Percentiles rank a stretch among this genome's conserved stretches.
These are phyloP conservation scores for Perkinsus marinus DNA, from an alignment of 169 alveolate species.

Conservation along the genomic window DNA sequence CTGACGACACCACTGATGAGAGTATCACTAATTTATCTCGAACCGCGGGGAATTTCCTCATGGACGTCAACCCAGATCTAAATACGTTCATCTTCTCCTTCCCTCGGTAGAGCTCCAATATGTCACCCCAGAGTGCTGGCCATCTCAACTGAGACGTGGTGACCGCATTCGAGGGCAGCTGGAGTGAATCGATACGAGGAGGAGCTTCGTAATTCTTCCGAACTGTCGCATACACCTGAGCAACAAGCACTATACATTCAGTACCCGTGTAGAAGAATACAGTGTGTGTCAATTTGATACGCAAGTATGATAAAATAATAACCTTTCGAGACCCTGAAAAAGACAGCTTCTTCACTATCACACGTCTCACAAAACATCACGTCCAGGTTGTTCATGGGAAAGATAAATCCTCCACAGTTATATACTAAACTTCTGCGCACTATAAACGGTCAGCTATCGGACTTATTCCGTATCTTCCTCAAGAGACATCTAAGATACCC, in stretches of 20 bases:
- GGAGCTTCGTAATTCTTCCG: neutral
- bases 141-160: neutral
- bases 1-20: neutral
- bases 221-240: neutral
- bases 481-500: too few relatives aligned
- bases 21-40: neutral
- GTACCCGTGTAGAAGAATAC: too few relatives aligned
- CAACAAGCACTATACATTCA: neutral
- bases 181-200: neutral
- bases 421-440: too few relatives aligned
- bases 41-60: neutral
- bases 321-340: too few relatives aligned
- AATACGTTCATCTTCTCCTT: neutral
- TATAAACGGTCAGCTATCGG: too few relatives aligned
- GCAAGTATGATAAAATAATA: too few relatives aligned
- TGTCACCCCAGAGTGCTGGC: neutral
- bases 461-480: too few relatives aligned
- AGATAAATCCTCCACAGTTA: too few relatives aligned
- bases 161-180: neutral
- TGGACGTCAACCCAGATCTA: neutral
- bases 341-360: too few relatives aligned
- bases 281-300: too few relatives aligned
- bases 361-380: too few relatives aligned
- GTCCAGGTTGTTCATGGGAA: too few relatives aligned
- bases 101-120: neutral